A percentile compares a stretch with the other conserved stretches of the same genome.
These are phyloP conservation scores for Pseudevernia furfuracea DNA, from an alignment of 495 filamentous ascomycete species.

Conservation along the genomic window DNA sequence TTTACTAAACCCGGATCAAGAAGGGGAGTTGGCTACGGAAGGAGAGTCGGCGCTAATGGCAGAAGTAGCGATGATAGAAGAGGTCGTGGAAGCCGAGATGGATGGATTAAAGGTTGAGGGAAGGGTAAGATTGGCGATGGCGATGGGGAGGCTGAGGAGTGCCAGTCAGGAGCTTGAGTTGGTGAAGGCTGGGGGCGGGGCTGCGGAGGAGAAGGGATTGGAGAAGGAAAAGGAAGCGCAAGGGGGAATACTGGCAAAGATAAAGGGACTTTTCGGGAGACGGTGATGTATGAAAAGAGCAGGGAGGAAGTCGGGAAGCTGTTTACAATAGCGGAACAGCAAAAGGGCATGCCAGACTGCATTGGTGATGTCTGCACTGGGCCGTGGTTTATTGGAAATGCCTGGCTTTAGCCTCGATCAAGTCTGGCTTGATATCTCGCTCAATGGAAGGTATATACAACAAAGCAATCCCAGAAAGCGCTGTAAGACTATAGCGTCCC, in stretches of 20 bases:
- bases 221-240: slow-evolving; percentile 23
- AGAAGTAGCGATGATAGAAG: slow-evolving; percentile 40
- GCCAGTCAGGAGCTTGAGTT: neutral
- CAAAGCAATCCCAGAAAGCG: neutral
- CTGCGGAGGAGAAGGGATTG: slow-evolving; percentile 10
- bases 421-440: neutral
- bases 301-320: neutral
- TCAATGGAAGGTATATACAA: neutral
- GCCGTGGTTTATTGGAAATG: neutral
- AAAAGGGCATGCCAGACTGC: neutral
- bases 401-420: neutral
- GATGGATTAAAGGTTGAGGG: no score
- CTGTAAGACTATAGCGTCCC: neutral
- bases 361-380: neutral
- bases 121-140: neutral
- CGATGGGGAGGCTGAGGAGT: neutral
- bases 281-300: slow-evolving; percentile 49
- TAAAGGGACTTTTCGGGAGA: slow-evolving; percentile 41
- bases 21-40: slow-evolving; percentile 69
- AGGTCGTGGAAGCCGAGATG: neutral
- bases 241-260: slow-evolving; percentile 25
- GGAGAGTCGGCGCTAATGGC: slow-evolving; percentile 83
- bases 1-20: slow-evolving; percentile 57
- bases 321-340: neutral
- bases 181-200: slow-evolving; percentile 22